Conservation (phyloP, 257 asterid species). For the Plantago major region DNA sequence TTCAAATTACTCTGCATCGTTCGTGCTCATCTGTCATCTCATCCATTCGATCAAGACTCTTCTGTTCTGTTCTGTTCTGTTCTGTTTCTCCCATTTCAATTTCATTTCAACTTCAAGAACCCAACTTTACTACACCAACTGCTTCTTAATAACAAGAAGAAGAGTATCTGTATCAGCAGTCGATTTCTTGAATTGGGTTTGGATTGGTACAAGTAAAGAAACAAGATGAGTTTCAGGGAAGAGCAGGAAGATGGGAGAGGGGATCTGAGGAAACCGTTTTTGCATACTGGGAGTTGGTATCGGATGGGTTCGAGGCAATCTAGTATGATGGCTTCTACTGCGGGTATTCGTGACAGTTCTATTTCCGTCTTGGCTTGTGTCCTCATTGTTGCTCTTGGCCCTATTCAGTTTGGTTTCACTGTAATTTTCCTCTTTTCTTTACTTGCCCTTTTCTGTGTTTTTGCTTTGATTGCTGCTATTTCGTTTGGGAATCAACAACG, state of each 20-base stretch:
- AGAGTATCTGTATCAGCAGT: background rate
- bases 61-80: too few relatives aligned
- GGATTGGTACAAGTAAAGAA: background rate
- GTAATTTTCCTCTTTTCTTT: slow-evolving; percentile 23
- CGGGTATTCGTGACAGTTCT: slow-evolving; percentile 42
- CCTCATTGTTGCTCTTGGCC: slow-evolving; percentile 61
- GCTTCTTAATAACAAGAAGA: too few relatives aligned
- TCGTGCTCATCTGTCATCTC: too few relatives aligned
- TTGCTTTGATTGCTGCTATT: background rate
- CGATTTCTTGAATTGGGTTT: slow-evolving; percentile 10
- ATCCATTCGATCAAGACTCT: too few relatives aligned
- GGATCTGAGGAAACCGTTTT: slow-evolving; percentile 54
- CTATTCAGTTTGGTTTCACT: slow-evolving; percentile 67
- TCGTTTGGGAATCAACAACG: background rate
- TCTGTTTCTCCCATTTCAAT: too few relatives aligned
- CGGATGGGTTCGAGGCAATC: slow-evolving; percentile 64
- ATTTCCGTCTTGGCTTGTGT: slow-evolving; percentile 60
- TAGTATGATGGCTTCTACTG: slow-evolving; percentile 53
- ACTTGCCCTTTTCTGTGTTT: background rate
- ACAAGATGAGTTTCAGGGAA: slow-evolving; percentile 78
- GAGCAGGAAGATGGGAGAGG: slow-evolving; percentile 63
- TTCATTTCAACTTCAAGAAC: too few relatives aligned
- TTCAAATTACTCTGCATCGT: too few relatives aligned
- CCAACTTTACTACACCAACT: too few relatives aligned
- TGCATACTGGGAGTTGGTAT: slow-evolving; percentile 70